Conservation (phyloP, 345 rosid genomes). For the Alliaria petiolata region DNA sequence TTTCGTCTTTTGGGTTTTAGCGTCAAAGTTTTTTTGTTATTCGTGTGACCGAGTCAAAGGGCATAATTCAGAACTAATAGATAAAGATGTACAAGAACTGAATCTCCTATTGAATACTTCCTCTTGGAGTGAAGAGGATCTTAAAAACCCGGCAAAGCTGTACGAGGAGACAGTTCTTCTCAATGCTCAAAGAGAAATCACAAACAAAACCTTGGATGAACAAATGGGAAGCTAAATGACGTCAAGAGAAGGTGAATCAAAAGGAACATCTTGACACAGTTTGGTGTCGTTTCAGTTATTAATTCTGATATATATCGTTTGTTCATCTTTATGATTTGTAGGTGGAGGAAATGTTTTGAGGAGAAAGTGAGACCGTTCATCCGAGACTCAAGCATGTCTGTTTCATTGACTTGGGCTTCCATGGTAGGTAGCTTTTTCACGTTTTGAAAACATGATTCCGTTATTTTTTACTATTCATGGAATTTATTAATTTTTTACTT, state of each 20-base stretch:
- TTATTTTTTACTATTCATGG: too few species aligned
- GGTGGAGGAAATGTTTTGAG: constrained; percentile 78
- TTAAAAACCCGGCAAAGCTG: constrained; percentile 63
- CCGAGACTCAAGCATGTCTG: constrained; percentile 42
- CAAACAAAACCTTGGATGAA: constrained; percentile 72
- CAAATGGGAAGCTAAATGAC: constrained; percentile 92
- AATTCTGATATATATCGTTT: not conserved
- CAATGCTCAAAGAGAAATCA: constrained; percentile 90
- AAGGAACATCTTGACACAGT: not conserved
- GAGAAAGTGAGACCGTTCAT: constrained; percentile 78
- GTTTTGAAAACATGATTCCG: too few species aligned
- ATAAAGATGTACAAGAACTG: constrained; percentile 50
- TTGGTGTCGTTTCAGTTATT: not conserved
- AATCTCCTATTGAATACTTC: constrained; percentile 77
- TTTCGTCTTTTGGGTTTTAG: not conserved
- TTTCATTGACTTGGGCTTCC: constrained; percentile 5
- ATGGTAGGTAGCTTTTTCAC: too few species aligned
- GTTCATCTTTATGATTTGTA: constrained; percentile 23
- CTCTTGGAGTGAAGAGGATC: constrained; percentile 90
- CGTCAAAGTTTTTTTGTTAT: not conserved
- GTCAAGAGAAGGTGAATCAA: constrained; percentile 70
- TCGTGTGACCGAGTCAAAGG: not conserved
- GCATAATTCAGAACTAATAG: constrained; percentile 9
- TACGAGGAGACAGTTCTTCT: constrained; percentile 93
- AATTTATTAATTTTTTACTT: too few species aligned